Percentiles rank a stretch among this genome's conserved stretches.
Conservation (phyloP, 2,329 filamentous ascomycete genomes). For the Xylaria sp. region DNA sequence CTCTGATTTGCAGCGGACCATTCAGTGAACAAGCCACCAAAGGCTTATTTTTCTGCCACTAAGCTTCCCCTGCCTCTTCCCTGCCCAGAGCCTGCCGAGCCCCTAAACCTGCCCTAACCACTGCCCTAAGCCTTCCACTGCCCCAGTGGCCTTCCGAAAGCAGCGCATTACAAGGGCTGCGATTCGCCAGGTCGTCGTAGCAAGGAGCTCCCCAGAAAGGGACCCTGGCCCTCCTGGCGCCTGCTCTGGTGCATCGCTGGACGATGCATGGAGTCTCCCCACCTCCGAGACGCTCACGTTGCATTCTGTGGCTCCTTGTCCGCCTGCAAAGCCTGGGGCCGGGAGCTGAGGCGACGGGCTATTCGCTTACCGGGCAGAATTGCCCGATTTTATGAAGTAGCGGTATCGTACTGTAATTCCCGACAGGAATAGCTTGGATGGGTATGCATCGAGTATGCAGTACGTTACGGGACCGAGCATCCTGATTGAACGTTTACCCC, state of each 20-base stretch:
- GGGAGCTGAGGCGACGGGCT: not conserved
- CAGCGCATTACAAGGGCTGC: not conserved
- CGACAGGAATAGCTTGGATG: not conserved
- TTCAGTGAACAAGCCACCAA: slow-evolving; percentile 16
- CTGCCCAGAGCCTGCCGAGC: too few species aligned
- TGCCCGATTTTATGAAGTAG: not conserved
- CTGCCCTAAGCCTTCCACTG: not conserved
- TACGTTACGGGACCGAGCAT: slow-evolving; percentile 13
- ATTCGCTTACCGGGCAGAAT: not conserved
- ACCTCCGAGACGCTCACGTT: not conserved
- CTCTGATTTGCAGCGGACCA: not conserved
- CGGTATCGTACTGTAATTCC: slow-evolving; percentile 1
- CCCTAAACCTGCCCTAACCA: not conserved
- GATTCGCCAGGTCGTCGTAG: slow-evolving; percentile 1
- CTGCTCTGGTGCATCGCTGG: not conserved
- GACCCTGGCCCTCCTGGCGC: not conserved
- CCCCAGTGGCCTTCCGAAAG: slow-evolving; percentile 18
- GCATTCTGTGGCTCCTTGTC: not conserved
- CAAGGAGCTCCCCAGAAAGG: slow-evolving; percentile 5
- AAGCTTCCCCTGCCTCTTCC: too few species aligned
- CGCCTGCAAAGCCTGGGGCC: not conserved
- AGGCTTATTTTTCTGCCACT: slow-evolving; percentile 26
- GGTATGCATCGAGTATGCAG: not conserved
- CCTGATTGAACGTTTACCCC: not conserved
- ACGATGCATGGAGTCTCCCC: slow-evolving; percentile 11